Conservation (phyloP, 1,139 yeast species). For the Eremothecium coryli region DNA sequence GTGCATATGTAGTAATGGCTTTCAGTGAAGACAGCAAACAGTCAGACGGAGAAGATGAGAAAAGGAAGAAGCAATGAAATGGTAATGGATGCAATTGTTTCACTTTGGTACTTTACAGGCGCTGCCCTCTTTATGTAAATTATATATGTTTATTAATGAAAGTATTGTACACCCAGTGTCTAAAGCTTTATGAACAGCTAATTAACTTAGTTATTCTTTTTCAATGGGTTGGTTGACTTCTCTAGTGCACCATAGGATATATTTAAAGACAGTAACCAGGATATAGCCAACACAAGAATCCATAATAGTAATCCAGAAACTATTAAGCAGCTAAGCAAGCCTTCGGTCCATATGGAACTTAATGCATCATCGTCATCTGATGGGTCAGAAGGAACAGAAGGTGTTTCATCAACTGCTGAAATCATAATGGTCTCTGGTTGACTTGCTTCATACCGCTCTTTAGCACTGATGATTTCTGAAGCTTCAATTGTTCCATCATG, state of each 20-base stretch:
- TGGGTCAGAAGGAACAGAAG: constrained; percentile 8
- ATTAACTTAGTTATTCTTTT: constrained; percentile 44
- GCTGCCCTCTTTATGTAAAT: constrained; percentile 1
- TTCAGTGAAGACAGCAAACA: constrained; percentile 63
- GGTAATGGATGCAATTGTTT: no score
- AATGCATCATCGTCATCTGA: constrained; percentile 13
- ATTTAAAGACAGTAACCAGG: constrained; percentile 54
- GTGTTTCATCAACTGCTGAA: constrained; percentile 2
- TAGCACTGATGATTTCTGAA: neutral
- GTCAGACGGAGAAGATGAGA: constrained; percentile 32
- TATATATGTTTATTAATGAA: constrained; percentile 3
- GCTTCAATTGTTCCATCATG: neutral
- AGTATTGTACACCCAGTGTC: neutral
- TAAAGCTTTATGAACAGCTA: neutral
- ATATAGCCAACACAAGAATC: constrained; percentile 45
- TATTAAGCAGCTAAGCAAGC: constrained; percentile 55
- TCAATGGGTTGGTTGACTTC: constrained; percentile 52
- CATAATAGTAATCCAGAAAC: constrained; percentile 46
- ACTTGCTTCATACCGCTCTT: constrained; percentile 4
- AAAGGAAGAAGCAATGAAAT: constrained; percentile 18
- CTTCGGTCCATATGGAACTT: constrained; percentile 34
- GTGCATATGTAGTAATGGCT: constrained; percentile 81
- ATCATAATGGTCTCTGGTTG: constrained; percentile 2
- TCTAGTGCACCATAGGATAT: constrained; percentile 65
- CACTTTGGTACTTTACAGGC: no score